Base-by-base conservation (phyloP, 1,139 yeast species). In the Kodamaea ohmeri region DNA sequence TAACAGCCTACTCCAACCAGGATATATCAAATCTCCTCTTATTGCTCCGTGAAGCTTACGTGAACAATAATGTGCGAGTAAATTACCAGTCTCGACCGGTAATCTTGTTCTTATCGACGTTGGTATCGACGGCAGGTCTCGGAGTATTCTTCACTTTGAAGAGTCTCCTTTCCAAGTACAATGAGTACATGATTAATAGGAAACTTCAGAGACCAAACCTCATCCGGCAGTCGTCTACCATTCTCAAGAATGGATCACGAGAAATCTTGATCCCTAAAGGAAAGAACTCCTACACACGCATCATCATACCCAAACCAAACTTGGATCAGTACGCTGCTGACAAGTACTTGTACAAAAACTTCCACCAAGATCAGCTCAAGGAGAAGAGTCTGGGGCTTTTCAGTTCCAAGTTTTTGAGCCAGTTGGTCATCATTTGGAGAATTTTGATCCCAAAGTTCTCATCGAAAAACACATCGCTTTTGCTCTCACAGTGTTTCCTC, bases 401-500 rank as follows among this genome's bases (percentile, higher is more conserved):
- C 47, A 78, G 83, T 55, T 81, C 88, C 26, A 76, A 75, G 51
- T 87, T 88, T 51, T 62, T 87, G 45, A 77, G 78, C 46, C 95
- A 89, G 63, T 66, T 88, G 47, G 65, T 71, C 25, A 87, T 90
- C 24, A 76, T 90, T 32, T 85, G 95, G 86, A 73, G 80, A 49
- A 85, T 90, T 33, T 67, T 90, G 49, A 81, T 89, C 7, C 97
- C 97, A 0, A 76, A 77, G 44, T 60, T 85, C 41, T 72, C 76
- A 40, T 78, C 84, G 47, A 81, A 79, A 53, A 87, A 87, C 52
- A 71, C 90, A 0, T 72, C 79, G 15, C 62, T 87, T 36, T 65
- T 90, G 35, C 57, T 78, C 2, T 69, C 88, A 6, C 96, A 90
- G 53, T 80, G 94, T 39, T 70, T 80, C 46, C 86, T 88, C 53